These are phyloP conservation scores for Fulvia fulva DNA, from an alignment of 2,329 filamentous ascomycete genomes.

Conservation along the genomic window DNA sequence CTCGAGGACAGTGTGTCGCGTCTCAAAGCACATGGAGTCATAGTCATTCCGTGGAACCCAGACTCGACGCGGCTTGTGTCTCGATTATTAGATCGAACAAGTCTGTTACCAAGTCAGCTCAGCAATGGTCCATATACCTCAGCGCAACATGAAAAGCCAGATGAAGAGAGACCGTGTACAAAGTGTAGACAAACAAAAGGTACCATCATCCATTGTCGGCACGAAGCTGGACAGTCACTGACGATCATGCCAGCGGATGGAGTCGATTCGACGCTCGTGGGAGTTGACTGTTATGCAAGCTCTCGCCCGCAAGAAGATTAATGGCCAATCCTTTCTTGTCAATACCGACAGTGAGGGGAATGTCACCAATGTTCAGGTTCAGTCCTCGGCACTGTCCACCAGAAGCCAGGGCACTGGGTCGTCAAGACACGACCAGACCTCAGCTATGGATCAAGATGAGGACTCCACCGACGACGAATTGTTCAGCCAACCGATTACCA, in stretches of 20 bases:
- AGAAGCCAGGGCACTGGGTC: not conserved
- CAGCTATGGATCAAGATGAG: not conserved
- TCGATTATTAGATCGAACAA: not conserved
- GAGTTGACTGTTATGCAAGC: slow-evolving; percentile 4
- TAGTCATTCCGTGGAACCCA: not conserved
- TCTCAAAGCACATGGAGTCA: not conserved
- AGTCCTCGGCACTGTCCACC: not conserved
- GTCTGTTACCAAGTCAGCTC: not conserved
- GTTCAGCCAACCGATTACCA: not conserved
- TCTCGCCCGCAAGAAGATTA: not conserved
- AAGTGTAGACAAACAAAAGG: not conserved
- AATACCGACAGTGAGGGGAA: not conserved
- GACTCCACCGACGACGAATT: slow-evolving; percentile 3
- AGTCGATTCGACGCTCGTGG: not conserved
- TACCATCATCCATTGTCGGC: not conserved
- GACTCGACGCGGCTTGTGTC: not conserved
- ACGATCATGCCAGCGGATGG: not conserved
- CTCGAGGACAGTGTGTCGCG: not conserved
- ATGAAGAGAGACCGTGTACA: not conserved
- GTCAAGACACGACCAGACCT: not conserved
- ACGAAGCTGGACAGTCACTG: not conserved
- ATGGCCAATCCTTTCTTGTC: slow-evolving; percentile 1
- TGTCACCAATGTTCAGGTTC: slow-evolving; percentile 3
- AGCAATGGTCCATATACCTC: not conserved
- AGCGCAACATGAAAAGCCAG: not conserved